Evolutionary conservation across 73 alveolate species (phyloP), one percentile per base, ranked within the genome.

Genomic region (Tetrahymena borealis): DNA sequence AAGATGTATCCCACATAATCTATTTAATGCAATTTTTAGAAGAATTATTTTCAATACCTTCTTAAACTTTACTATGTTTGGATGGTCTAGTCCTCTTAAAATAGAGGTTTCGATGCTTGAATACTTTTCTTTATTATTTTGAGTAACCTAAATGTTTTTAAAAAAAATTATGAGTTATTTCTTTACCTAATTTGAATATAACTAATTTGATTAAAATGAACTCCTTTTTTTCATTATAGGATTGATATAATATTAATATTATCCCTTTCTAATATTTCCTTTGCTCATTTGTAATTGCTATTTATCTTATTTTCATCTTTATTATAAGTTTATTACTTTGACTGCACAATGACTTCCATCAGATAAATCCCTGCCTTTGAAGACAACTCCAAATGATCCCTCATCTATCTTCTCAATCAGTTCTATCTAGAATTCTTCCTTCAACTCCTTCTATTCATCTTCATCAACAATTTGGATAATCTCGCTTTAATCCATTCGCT

Each of bases 81-180:
- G 95, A 78, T 94, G 96, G 35, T 40, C 40, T 33, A 94, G 78
- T 15, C 79, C 91, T 32, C 91, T 92, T 90, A 94, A 38, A 10
- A 94, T 94, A 36, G 94, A 90, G 28, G 94, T 94, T 79, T 94
- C 96, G 1, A 60, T 60, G 37, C 85, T 60, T 24, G 85, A 24
- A 60, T 60, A 60, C 28, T 60, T 60, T 60, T 60, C 85, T n/a
- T 60, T 60, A 60, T 60, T 60, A 60, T 60, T 60, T 60, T 60
- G 85, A 60, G 85, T 60, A 60, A 60, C 85, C 85, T 60, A 60
- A 24, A n/a, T 0, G 3, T 60, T 60, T 24, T 24, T 60, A 60
- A 35, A 20, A 60, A 60, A 60, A 24, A 24, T 24, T 1, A 20
- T 60, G n/a, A 9, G 10, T 28, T 28, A 20, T 60, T 60, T n/a